Base-by-base conservation (phyloP, 805 yeast species). In the Candida nemodendra region DNA sequence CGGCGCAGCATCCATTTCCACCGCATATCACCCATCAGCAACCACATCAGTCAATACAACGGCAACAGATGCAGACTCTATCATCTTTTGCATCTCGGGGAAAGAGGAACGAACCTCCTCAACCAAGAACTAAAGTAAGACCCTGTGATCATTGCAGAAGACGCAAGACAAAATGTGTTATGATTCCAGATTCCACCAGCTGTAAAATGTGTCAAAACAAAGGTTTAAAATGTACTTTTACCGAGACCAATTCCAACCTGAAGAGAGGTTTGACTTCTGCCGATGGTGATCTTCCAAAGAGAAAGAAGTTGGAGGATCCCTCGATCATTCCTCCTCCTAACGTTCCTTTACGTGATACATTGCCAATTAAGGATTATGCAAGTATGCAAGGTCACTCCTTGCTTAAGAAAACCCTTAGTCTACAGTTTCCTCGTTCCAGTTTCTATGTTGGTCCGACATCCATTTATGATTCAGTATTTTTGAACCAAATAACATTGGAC, bases 381-480 rank as follows among this genome's bases (percentile, higher is more conserved):
- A 58, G 69, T 27, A 70, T 83, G 59, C 79, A 74, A 47, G 79
- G 79, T 2, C 74, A 79, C 43, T 79, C 87, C 3, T 59, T 83
- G 18, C 68, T 83, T 46, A 81, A 80, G 51, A 80, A 78, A 48
- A 81, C 89, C 0, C 66, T 81, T 22, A 75, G 85, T n/a, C 63
- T 86, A 15, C 96, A 88, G 56, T 87, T 81, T 52, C 96, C 98
- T 1, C 68, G 96, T 40, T 88, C 96, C 0, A 83, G 95, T 14
- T 87, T 87, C 53, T 84, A 79, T 51, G 81, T 90, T 15, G 97
- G 98, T 1, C 81, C 95, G 1, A 84, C 95, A 0, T 88, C 96
- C 13, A 72, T 85, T 19, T 87, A 81, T 56, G 98, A 91, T 57
- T 69, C 77, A 18, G 71, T 76, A 11, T 69, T 91, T 18, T 67